Evolutionary conservation across 2,329 filamentous ascomycete species (phyloP).

Genomic region (Ceratocystis destructans): DNA sequence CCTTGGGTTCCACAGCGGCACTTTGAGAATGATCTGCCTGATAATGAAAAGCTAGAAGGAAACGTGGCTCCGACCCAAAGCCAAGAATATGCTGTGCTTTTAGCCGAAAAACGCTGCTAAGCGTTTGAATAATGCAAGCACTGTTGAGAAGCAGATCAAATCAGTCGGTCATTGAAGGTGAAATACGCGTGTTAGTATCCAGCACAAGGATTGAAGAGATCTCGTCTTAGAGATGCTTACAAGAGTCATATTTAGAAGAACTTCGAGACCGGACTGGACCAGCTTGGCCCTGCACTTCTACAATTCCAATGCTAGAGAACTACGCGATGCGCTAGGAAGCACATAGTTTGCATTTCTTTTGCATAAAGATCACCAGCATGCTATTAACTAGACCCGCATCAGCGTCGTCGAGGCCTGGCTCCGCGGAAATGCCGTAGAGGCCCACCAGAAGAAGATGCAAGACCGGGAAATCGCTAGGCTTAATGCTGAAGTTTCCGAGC

Average conservation of each 20-base stretch:
- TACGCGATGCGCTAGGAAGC: conserved; percentile 69
- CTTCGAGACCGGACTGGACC: conserved; percentile 63
- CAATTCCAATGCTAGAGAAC: conserved; percentile 67
- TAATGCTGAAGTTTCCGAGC: conserved; percentile 68
- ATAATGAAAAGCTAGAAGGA: neutral
- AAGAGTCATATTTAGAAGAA: conserved; percentile 62
- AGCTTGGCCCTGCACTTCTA: conserved; percentile 66
- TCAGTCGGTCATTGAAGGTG: conserved; percentile 81
- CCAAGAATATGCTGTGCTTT: conserved; percentile 60
- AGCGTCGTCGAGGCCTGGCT: conserved; percentile 47
- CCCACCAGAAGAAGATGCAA: conserved; percentile 62
- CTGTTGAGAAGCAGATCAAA: conserved; percentile 75
- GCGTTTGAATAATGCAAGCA: conserved; percentile 34
- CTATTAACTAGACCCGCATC: conserved; percentile 57
- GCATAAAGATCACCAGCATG: conserved; percentile 73
- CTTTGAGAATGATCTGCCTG: conserved; percentile 27
- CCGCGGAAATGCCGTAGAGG: conserved; percentile 60
- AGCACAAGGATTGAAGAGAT: conserved; percentile 92
- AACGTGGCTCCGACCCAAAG: conserved; percentile 9
- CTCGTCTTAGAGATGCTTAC: conserved; percentile 62
- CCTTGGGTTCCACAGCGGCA: conserved; percentile 55
- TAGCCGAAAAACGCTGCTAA: conserved; percentile 52
- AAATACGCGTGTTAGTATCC: conserved; percentile 68
- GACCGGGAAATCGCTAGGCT: conserved; percentile 83
- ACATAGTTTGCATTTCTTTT: conserved; percentile 73